Evolutionary conservation across 192 early-diverging fungal genomes (phyloP).

Genomic region (Podila clonocystis): DNA sequence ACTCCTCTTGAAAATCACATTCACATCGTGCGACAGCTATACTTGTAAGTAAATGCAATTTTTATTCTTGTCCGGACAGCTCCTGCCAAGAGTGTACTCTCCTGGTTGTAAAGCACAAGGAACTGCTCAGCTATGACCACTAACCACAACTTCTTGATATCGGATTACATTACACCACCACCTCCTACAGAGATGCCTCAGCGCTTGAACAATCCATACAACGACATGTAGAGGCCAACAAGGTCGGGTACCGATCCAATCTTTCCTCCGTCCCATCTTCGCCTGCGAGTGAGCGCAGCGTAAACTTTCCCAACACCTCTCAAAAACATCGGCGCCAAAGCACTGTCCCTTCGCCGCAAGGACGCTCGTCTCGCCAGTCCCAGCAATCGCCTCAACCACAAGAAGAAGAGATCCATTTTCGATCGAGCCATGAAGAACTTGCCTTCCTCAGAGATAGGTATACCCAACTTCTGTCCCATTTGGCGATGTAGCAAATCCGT

Average conservation of each 20-base stretch:
- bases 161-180: background rate
- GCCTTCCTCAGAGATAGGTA: conserved; percentile 49
- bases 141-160: background rate
- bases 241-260: conserved; percentile 41
- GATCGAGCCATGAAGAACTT: conserved; percentile 42
- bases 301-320: conserved; percentile 11
- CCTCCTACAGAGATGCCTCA: conserved; percentile 33
- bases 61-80: background rate
- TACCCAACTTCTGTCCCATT: background rate
- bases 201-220: conserved; percentile 46
- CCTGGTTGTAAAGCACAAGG: no score
- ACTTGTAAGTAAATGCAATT: conserved; percentile 13
- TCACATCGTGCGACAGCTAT: conserved; percentile 47
- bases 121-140: no score
- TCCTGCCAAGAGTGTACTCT: no score
- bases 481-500: no score
- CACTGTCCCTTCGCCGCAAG: conserved; percentile 19
- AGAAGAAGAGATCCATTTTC: conserved; percentile 37
- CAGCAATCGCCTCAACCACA: conserved; percentile 16
- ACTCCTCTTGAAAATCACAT: conserved; percentile 42
- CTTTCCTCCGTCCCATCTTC: conserved; percentile 29
- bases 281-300: conserved; percentile 23
- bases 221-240: conserved; percentile 49
- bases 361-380: conserved; percentile 8
- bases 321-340: conserved; percentile 16